A percentile compares a stretch with the other conserved stretches of the same genome.
phyloP scores from a whole-genome alignment of 768 basidiomycete genomes.

The Trametes cubensis region DNA sequence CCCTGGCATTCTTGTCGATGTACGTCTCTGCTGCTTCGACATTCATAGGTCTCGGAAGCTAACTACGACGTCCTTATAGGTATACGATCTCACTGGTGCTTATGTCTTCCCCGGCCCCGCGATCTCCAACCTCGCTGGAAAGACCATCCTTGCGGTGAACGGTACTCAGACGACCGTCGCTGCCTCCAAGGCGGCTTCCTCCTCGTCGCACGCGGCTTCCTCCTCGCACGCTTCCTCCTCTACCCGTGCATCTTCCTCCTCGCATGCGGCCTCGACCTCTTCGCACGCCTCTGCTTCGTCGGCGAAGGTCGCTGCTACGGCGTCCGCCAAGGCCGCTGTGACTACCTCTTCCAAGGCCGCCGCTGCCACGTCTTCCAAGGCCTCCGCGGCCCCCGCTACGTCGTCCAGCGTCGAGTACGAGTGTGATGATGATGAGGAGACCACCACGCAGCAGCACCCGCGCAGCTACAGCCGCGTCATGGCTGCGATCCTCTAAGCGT shows the following conservation, averaged over 20 bases:
- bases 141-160: neutral
- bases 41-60: neutral
- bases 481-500: conserved; percentile 1
- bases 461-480: conserved; percentile 12
- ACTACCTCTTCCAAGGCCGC: neutral
- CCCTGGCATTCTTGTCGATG: conserved; percentile 63
- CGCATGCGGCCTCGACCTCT: neutral
- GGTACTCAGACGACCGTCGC: neutral
- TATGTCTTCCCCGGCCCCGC: conserved; percentile 30
- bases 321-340: too few species aligned
- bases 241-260: neutral
- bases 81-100: conserved; percentile 10
- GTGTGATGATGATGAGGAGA: conserved; percentile 2
- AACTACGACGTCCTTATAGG: neutral
- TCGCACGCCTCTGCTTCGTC: neutral
- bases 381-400: neutral
- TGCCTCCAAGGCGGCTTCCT: neutral
- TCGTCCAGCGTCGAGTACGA: conserved; percentile 1
- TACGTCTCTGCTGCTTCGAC: conserved; percentile 3
- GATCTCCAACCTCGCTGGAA: conserved; percentile 22
- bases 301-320: neutral
- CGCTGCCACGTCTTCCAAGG: neutral
- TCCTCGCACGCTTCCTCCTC: neutral
- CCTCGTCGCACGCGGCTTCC: neutral
- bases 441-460: neutral